These are phyloP conservation scores for Chondrus crispus DNA, from an alignment of 23 red algal species.

Conservation along the genomic window DNA sequence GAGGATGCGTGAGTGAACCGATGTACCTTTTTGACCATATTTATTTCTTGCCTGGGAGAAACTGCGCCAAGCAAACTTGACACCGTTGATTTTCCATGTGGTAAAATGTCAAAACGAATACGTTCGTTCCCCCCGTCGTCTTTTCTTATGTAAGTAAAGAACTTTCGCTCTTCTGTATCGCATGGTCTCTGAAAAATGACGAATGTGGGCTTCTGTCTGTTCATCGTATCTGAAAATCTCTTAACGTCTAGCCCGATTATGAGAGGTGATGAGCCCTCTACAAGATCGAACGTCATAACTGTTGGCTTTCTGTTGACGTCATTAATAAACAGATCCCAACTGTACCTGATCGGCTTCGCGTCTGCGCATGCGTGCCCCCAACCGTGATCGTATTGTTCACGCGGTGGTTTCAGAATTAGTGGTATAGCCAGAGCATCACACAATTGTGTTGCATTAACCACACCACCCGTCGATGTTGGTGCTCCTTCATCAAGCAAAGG, in stretches of 20 bases:
- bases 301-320: neutral
- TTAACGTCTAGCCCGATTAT: constrained; percentile 23
- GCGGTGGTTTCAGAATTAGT: neutral
- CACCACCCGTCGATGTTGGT: neutral
- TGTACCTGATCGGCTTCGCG: neutral
- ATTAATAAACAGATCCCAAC: neutral
- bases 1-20: neutral
- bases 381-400: neutral
- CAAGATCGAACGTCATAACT: constrained; percentile 3
- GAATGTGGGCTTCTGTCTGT: neutral
- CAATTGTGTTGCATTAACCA: constrained; percentile 1
- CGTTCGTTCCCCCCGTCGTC: neutral
- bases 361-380: neutral
- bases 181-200: neutral
- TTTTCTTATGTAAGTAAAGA: neutral
- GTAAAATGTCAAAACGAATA: neutral
- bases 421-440: constrained; percentile 21
- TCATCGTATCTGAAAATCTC: constrained; percentile 23
- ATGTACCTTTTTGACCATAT: constrained; percentile 6
- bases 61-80: neutral
- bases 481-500: neutral
- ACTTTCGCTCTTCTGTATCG: neutral
- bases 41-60: neutral
- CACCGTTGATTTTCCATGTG: neutral
- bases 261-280: neutral